Conservation (phyloP, 768 basidiomycete genomes). For the Termitomyces sp. region DNA sequence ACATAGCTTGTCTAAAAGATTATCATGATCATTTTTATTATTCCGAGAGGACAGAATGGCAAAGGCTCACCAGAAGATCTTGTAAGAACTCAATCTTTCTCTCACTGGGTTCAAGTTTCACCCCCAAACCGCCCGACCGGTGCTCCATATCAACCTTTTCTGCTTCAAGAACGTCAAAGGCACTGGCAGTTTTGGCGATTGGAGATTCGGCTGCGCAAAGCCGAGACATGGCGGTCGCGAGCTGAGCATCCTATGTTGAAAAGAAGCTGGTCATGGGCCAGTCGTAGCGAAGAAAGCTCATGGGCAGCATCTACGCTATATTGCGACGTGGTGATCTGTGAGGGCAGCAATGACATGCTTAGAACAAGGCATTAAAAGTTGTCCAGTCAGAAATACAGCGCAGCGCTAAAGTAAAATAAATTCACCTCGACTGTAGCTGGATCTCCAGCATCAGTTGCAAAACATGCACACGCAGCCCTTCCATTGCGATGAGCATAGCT, state of each 20-base stretch:
- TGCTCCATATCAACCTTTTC: constrained; percentile 6
- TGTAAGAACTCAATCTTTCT: constrained; percentile 7
- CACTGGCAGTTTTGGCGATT: constrained; percentile 18
- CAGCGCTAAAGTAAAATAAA: neutral
- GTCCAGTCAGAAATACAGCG: neutral
- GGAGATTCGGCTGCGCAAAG: constrained; percentile 29
- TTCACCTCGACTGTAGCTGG: constrained; percentile 49
- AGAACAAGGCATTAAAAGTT: neutral
- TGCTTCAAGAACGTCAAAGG: constrained; percentile 6
- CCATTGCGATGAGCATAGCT: constrained; percentile 39
- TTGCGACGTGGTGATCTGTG: constrained; percentile 19
- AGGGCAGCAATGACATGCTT: neutral
- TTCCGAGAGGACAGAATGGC: neutral
- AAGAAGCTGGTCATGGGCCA: constrained; percentile 55
- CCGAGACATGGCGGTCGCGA: constrained; percentile 31
- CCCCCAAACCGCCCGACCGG: neutral
- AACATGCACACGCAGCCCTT: constrained; percentile 55
- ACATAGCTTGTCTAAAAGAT: constrained; percentile 6
- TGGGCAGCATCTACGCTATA: constrained; percentile 36
- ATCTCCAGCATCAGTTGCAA: constrained; percentile 45
- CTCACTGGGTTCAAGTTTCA: neutral
- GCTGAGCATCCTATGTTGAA: constrained; percentile 56
- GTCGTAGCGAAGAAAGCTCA: constrained; percentile 52
- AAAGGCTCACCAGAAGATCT: constrained; percentile 4
- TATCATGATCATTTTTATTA: neutral